Evolutionary conservation across 2,329 filamentous ascomycete genomes (phyloP), one percentile per base, ranked within the genome.

Genomic region (Dactylella cylindrospora): DNA sequence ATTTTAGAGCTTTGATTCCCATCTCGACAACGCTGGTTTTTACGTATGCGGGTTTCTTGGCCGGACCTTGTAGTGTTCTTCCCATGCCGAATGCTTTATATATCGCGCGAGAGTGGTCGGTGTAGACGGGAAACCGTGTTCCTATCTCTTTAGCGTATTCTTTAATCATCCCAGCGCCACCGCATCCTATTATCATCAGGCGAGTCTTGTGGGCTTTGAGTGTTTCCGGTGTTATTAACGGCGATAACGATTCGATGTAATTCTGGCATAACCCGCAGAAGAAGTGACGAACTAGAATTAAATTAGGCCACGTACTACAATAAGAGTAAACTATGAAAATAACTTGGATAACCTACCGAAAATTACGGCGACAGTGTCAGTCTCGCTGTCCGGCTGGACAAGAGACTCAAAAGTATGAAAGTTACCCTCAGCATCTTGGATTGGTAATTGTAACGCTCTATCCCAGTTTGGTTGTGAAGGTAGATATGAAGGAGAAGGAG

Each of bases 101-200:
- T 46, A 61, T 61, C 23, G 40, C 40, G 12, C 41, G 40, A 6
- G 55, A 53, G 35, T 53, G 55, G 13, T 61, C 55, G 5, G 55
- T 61, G 22, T 61, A 61, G 36, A 61, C 38, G 17, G 47, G 46
- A 23, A 61, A 61, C 29, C 47, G 23, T 43, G 55, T 61, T 20
- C 39, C 49, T 40, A 47, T 29, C 12, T 61, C 55, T 26, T 52
- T 36, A 6, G 47, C 28, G 25, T 61, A 61, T 20, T 39, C 19
- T 31, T 49, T 61, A 12, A 61, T 53, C 55, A 61, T 61, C 17
- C 36, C 31, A 13, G 52, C 29, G 1, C 55, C 47, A 5, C 55
- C 55, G 12, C 55, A 61, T 22, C 55, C 55, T 53, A 61, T 61
- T 61, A 61, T 61, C 31, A 61, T 49, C 12, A 61, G 47, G n/a